phyloP scores from a whole-genome alignment of 306 rosid genomes.

The Nissolia schottii region DNA sequence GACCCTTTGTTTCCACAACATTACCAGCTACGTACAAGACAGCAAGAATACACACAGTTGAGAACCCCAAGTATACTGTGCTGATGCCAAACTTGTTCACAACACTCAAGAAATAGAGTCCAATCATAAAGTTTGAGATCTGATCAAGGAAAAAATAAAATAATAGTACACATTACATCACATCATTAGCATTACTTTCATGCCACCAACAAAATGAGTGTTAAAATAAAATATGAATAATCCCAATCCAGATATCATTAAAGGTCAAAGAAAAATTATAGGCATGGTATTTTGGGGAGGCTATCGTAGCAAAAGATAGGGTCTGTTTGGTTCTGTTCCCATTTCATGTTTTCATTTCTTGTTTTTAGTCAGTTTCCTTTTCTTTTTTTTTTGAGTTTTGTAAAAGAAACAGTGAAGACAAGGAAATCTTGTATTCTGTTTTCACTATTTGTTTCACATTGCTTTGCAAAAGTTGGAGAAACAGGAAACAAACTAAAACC shows the following conservation, averaged over 20 bases:
- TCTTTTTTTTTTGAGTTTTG: no score
- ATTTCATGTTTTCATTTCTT: no score
- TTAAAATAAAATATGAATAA: background rate
- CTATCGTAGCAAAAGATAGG: background rate
- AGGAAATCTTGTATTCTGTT: no score
- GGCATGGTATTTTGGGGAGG: background rate
- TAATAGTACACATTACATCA: no score
- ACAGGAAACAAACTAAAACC: no score
- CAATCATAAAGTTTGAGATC: constrained; percentile 80
- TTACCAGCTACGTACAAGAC: constrained; percentile 64
- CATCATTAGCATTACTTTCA: background rate
- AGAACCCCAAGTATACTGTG: constrained; percentile 63
- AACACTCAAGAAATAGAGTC: constrained; percentile 84
- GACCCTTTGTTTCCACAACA: constrained; percentile 85
- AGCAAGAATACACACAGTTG: constrained; percentile 61
- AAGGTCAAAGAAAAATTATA: background rate
- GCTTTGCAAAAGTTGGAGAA: no score
- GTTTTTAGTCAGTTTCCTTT: no score
- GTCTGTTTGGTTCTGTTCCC: no score
- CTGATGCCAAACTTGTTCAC: constrained; percentile 81
- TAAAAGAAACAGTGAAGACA: no score
- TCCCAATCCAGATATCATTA: background rate
- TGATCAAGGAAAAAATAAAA: constrained; percentile 20
- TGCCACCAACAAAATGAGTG: background rate
- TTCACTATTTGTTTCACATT: no score